Evolutionary conservation across 2,329 filamentous ascomycete genomes (phyloP).

Genomic region (Penicillium fuscoglaucum): DNA sequence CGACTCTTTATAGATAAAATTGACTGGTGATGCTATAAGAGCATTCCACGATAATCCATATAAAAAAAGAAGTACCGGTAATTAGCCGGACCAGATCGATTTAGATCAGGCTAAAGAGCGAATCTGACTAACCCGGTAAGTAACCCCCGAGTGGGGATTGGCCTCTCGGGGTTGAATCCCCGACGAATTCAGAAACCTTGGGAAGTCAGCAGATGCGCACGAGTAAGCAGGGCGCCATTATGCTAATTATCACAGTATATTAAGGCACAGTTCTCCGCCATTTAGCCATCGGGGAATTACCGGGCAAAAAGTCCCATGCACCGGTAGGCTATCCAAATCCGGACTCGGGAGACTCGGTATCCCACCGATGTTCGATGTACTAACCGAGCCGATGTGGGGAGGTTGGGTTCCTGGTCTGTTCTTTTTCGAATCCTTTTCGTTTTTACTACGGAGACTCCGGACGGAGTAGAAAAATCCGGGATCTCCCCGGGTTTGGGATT

Average conservation of each 20-base stretch:
- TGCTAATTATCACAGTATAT: not conserved
- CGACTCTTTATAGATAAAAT: not conserved
- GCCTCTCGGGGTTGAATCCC: not conserved
- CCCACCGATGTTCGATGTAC: not conserved
- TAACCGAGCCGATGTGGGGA: constrained; percentile 17
- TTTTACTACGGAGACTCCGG: not conserved
- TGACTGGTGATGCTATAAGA: not conserved
- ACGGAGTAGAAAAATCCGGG: not conserved
- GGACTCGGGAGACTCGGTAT: constrained; percentile 14
- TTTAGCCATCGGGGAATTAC: constrained; percentile 4
- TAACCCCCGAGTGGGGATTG: not conserved
- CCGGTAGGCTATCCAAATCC: constrained; percentile 6
- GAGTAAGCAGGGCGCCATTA: not conserved
- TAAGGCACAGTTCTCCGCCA: not conserved
- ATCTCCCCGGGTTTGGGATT: not conserved
- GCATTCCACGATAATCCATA: not conserved
- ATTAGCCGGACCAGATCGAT: not conserved
- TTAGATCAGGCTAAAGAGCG: not conserved
- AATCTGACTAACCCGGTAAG: constrained; percentile 1
- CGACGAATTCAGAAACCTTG: not conserved
- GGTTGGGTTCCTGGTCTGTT: constrained; percentile 5
- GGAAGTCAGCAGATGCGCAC: not conserved
- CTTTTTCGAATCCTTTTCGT: constrained; percentile 1
- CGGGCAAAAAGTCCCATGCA: constrained; percentile 6
- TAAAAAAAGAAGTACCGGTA: not conserved